These are phyloP conservation scores for Petunia hybrid DNA, from an alignment of 305 asterid genomes.

Conservation along the genomic window DNA sequence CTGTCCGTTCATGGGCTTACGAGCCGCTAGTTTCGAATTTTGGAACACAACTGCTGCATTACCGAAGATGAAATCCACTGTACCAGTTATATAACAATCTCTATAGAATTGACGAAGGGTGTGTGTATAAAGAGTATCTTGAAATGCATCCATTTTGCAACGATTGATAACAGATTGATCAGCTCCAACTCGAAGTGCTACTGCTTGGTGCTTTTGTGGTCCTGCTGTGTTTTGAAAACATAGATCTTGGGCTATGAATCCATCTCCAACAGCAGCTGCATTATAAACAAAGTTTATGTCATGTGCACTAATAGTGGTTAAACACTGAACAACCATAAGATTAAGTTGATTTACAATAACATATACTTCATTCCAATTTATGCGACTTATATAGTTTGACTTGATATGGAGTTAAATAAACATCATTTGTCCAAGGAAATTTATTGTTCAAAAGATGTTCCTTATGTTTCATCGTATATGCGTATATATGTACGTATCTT, in stretches of 20 bases:
- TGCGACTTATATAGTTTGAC: too few relatives aligned
- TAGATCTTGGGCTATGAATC: slow-evolving; percentile 78
- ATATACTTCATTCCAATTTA: too few relatives aligned
- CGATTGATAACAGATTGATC: slow-evolving; percentile 66
- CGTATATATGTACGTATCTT: too few relatives aligned
- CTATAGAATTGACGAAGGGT: slow-evolving; percentile 69
- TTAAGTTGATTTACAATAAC: too few relatives aligned
- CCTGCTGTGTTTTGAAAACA: slow-evolving; percentile 78
- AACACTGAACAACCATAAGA: background rate
- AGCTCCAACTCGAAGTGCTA: slow-evolving; percentile 70
- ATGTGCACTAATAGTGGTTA: background rate
- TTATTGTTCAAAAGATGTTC: too few relatives aligned
- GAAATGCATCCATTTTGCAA: slow-evolving; percentile 60
- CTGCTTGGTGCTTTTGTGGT: slow-evolving; percentile 74
- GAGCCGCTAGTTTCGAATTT: slow-evolving; percentile 51
- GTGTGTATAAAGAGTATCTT: slow-evolving; percentile 72
- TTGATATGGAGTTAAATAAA: too few relatives aligned
- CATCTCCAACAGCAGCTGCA: slow-evolving; percentile 66
- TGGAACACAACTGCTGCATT: slow-evolving; percentile 64
- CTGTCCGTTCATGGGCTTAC: slow-evolving; percentile 55
- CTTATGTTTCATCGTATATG: too few relatives aligned
- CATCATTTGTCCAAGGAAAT: too few relatives aligned
- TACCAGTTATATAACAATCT: slow-evolving; percentile 69
- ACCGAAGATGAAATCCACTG: slow-evolving; percentile 76
- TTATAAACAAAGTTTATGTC: background rate